Evolutionary conservation across 2,329 filamentous ascomycete species (phyloP).

Genomic region (Xenosphaeropsis pyriputrescens): DNA sequence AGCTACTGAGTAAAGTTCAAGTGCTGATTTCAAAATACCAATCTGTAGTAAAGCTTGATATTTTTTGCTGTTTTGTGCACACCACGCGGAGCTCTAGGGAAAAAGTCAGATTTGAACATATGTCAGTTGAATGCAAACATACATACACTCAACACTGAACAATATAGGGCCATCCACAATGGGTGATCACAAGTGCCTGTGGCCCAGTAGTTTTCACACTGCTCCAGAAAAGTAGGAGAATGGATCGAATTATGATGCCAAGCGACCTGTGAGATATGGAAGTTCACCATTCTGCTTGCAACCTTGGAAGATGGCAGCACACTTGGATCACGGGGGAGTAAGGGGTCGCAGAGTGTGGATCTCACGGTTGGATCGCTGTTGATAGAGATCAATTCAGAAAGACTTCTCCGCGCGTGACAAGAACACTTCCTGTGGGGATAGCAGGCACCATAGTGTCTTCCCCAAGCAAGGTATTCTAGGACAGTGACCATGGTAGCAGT

Average conservation of each 20-base stretch:
- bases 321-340: no score
- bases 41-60: no score
- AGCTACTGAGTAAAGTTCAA: no score
- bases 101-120: no score
- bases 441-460: slow-evolving; percentile 19
- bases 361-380: slow-evolving; percentile 7
- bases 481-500: no score
- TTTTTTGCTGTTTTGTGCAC: no score
- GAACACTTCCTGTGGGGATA: slow-evolving; percentile 19
- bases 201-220: slow-evolving; percentile 12
- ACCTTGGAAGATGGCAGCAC: slow-evolving; percentile 5
- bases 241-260: slow-evolving; percentile 17
- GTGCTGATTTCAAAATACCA: no score
- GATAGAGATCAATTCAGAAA: slow-evolving; percentile 11
- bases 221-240: slow-evolving; percentile 10
- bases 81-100: no score
- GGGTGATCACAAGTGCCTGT: slow-evolving; percentile 10
- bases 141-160: slow-evolving; percentile 11
- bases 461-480: slow-evolving; percentile 22
- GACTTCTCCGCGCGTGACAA: slow-evolving; percentile 13
- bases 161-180: slow-evolving; percentile 15
- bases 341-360: no score
- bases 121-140: slow-evolving; percentile 10
- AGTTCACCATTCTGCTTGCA: slow-evolving; percentile 10
- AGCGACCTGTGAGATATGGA: slow-evolving; percentile 11